A percentile compares a stretch with the other conserved stretches of the same genome.
Conservation (phyloP, 345 rosid genomes). For the Hirschfeldia incana region DNA sequence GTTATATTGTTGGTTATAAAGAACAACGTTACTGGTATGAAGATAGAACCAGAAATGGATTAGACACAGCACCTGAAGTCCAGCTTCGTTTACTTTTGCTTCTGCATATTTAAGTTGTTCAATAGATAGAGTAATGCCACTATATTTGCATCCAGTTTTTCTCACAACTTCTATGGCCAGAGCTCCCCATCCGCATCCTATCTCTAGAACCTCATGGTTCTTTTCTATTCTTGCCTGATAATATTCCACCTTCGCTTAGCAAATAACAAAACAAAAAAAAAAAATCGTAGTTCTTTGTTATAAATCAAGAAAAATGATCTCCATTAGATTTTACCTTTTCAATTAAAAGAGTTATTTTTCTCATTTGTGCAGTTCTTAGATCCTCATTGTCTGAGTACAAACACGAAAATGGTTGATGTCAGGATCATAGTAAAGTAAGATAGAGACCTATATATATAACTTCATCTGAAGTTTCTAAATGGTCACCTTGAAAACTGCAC, state of each 20-base stretch:
- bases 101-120: slow-evolving; percentile 73
- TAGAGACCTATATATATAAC: background rate
- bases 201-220: slow-evolving; percentile 63
- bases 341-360: slow-evolving; percentile 62
- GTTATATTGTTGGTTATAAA: background rate
- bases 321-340: slow-evolving; percentile 51
- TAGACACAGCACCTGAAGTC: slow-evolving; percentile 59
- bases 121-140: slow-evolving; percentile 72
- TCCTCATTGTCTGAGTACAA: slow-evolving; percentile 59
- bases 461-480: background rate
- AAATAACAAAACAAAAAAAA: background rate
- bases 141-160: slow-evolving; percentile 82
- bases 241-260: background rate
- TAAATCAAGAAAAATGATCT: background rate
- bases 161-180: slow-evolving; percentile 78
- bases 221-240: slow-evolving; percentile 59
- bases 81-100: slow-evolving; percentile 69
- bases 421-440: background rate
- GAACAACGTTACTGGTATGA: too few relatives aligned
- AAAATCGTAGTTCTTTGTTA: background rate
- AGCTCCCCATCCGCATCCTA: slow-evolving; percentile 93
- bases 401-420: background rate
- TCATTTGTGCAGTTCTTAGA: slow-evolving; percentile 63
- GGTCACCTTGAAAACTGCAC: slow-evolving; percentile 73
- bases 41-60: too few relatives aligned